Evolutionary conservation across 768 basidiomycete species (phyloP).

Genomic region (Russula sp.): DNA sequence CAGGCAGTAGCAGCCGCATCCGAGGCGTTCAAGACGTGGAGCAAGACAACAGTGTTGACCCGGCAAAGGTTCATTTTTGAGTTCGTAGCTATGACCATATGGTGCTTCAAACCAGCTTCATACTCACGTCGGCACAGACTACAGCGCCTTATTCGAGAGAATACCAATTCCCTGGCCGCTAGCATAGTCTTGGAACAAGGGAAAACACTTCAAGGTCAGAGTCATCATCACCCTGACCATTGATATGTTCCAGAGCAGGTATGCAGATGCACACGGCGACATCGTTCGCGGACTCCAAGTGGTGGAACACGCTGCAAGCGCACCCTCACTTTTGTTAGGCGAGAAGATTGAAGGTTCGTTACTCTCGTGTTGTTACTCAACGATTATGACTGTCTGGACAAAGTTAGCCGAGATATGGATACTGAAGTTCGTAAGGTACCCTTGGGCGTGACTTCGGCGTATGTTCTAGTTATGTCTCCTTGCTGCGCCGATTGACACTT

Average conservation of each 20-base stretch:
- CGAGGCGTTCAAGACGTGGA: constrained; percentile 86
- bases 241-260: neutral
- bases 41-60: constrained; percentile 72
- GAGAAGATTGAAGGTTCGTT: constrained; percentile 83
- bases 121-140: constrained; percentile 46
- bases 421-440: constrained; percentile 81
- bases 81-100: constrained; percentile 43
- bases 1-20: constrained; percentile 80
- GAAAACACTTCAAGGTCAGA: constrained; percentile 77
- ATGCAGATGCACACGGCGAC: constrained; percentile 87
- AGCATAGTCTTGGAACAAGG: constrained; percentile 96
- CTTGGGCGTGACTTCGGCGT: constrained; percentile 80
- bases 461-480: neutral
- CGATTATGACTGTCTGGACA: neutral
- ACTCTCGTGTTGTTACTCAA: neutral
- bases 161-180: constrained; percentile 78
- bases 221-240: constrained; percentile 12
- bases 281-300: constrained; percentile 90
- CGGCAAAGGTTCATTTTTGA: constrained; percentile 87
- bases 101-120: neutral
- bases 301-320: constrained; percentile 71
- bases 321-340: constrained; percentile 81
- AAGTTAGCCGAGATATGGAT: constrained; percentile 95
- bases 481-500: neutral
- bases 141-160: constrained; percentile 78